These are phyloP conservation scores for Quercus dentata DNA, from an alignment of 306 rosid species.

Conservation along the genomic window DNA sequence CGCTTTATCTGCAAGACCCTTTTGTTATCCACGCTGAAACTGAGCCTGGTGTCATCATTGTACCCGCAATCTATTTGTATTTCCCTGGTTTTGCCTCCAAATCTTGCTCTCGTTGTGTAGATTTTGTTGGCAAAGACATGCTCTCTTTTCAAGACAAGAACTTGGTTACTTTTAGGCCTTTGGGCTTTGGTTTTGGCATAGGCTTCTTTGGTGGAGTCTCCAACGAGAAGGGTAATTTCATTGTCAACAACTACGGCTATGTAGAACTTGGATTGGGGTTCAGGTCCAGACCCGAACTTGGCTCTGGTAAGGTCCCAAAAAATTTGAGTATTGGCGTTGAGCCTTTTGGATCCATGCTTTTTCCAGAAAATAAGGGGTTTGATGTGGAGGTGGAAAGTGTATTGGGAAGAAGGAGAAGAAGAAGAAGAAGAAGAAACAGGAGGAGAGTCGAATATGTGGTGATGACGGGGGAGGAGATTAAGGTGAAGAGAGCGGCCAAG, in stretches of 20 bases:
- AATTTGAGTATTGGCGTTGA: slow-evolving; percentile 39
- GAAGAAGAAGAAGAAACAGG: slow-evolving; percentile 2
- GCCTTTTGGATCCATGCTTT: slow-evolving; percentile 65
- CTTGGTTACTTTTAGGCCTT: slow-evolving; percentile 26
- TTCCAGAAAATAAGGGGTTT: slow-evolving; percentile 80
- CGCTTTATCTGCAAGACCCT: slow-evolving; percentile 52
- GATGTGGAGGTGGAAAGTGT: slow-evolving; percentile 52
- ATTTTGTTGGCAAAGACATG: slow-evolving; percentile 63
- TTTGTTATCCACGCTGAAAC: slow-evolving; percentile 49
- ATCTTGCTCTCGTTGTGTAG: slow-evolving; percentile 54
- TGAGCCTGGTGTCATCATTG: slow-evolving; percentile 36
- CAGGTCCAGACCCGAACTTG: slow-evolving; percentile 59
- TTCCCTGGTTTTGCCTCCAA: slow-evolving; percentile 59
- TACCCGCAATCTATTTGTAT: slow-evolving; percentile 64
- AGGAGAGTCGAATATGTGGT: slow-evolving; percentile 62
- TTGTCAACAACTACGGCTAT: slow-evolving; percentile 66
- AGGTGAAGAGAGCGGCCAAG: slow-evolving; percentile 81
- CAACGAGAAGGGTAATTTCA: slow-evolving; percentile 59
- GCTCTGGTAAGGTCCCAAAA: slow-evolving; percentile 80
- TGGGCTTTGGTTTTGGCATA: slow-evolving; percentile 47
- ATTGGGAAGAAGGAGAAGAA: slow-evolving; percentile 24
- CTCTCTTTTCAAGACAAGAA: slow-evolving; percentile 57
- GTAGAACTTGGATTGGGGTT: slow-evolving; percentile 67
- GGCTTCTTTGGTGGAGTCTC: slow-evolving; percentile 57
- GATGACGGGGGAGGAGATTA: slow-evolving; percentile 34